Evolutionary conservation across 192 early-diverging fungal genomes (phyloP).

Genomic region (Linnemannia zychae): DNA sequence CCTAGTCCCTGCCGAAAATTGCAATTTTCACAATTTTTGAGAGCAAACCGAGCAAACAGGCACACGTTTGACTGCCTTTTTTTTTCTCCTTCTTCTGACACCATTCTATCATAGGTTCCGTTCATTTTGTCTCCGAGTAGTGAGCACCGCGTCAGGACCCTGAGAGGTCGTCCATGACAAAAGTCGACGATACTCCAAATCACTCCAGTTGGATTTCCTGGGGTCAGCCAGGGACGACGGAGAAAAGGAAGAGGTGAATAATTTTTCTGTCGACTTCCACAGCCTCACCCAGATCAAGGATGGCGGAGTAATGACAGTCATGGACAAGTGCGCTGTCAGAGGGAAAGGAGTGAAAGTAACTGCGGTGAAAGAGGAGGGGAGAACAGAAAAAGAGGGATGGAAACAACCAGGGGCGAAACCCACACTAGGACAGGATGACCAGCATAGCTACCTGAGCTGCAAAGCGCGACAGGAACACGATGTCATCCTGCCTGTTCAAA

Average conservation of each 20-base stretch:
- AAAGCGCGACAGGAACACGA: background rate
- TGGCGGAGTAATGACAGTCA: conserved; percentile 5
- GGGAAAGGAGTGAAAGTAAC: background rate
- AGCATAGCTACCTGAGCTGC: background rate
- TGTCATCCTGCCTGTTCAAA: background rate
- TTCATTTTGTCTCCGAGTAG: background rate
- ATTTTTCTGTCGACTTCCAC: background rate
- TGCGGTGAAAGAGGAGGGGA: background rate
- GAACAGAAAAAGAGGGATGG: background rate
- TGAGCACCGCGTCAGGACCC: background rate
- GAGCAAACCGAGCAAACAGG: background rate
- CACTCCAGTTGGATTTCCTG: background rate
- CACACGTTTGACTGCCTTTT: background rate
- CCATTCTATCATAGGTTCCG: background rate
- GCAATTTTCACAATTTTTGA: conserved; percentile 6
- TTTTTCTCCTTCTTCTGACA: background rate
- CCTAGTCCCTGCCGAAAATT: background rate
- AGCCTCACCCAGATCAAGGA: background rate
- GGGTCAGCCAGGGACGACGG: background rate
- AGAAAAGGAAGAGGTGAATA: background rate
- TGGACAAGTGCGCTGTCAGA: background rate
- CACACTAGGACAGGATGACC: background rate
- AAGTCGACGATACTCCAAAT: background rate
- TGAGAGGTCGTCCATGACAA: background rate
- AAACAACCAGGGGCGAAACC: background rate